Evolutionary conservation across 2,329 filamentous ascomycete species (phyloP), one percentile per base, ranked within the genome.

Genomic region (Exophiala alcalophila): DNA sequence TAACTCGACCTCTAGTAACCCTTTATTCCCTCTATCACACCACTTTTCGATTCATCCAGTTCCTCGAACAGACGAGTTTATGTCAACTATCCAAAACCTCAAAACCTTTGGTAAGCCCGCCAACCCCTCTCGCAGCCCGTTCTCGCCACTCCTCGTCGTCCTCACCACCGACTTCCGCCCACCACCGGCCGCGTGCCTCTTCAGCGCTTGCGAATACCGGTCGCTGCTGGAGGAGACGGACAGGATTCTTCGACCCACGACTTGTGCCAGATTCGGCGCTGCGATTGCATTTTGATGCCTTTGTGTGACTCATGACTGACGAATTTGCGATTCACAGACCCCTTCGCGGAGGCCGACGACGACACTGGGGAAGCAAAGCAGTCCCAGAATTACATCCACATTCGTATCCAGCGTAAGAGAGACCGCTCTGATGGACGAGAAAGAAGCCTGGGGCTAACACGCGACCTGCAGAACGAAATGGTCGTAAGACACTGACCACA

Each of bases 331-430:
- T 16, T 39, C 52, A 60, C 66, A 96, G 92, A 98, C 84, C 92
- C 92, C 85, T 98, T 98, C 88, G 92, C 92, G 84, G 92, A 97
- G 87, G 92, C 90, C 82, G 92, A 96, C 87, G 91, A 96, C 84
- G 90, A 94, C 72, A 89, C 85, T 71, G 90, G 89, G 78, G 86
- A 94, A 76, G 84, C 82, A 69, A 92, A 92, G 75, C 86, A 92
- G 78, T 83, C 86, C 69, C 87, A 94, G 75, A 94, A 94, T 74
- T 95, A 96, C 71, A 95, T 97, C 71, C 92, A 97, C 76, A 97
- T 98, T 73, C 90, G 92, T 73, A 97, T 97, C 69, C 92, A 98
- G 71, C 92, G 91, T 97, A 83, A 65, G 85, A 82, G 23, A 40
- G 10, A 51, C n/a, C n/a, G 28, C 7, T 31, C 29, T 20, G 11